Evolutionary conservation across 2,329 filamentous ascomycete genomes (phyloP).

Genomic region (Ceratocystis smalleyi): DNA sequence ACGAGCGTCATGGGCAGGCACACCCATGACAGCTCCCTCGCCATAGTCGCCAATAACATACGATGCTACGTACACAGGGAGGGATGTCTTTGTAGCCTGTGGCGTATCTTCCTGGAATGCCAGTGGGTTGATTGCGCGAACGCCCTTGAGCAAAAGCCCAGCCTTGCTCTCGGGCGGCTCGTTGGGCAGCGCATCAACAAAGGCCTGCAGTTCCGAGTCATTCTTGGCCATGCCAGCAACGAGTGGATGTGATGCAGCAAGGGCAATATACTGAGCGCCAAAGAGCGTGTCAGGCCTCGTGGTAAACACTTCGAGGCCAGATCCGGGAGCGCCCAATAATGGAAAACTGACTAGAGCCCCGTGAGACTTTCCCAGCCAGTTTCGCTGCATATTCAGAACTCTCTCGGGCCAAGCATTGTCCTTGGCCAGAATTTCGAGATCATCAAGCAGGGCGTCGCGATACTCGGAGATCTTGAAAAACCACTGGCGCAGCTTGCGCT

Average conservation of each 20-base stretch:
- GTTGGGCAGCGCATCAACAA: constrained; percentile 47
- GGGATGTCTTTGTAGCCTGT: constrained; percentile 35
- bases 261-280: constrained; percentile 69
- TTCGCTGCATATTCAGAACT: constrained; percentile 67
- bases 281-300: constrained; percentile 77
- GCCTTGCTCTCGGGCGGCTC: constrained; percentile 42
- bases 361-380: constrained; percentile 71
- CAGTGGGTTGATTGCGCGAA: constrained; percentile 52
- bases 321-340: constrained; percentile 30
- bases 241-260: constrained; percentile 58
- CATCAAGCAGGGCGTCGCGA: constrained; percentile 54
- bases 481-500: constrained; percentile 70
- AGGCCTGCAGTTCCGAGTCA: constrained; percentile 48
- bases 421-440: constrained; percentile 49
- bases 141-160: constrained; percentile 50
- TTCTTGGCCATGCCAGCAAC: constrained; percentile 44
- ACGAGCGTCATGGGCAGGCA: constrained; percentile 67
- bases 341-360: constrained; percentile 60
- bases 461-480: constrained; percentile 74
- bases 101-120: constrained; percentile 37
- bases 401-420: constrained; percentile 63
- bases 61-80: constrained; percentile 68
- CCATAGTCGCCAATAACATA: constrained; percentile 79
- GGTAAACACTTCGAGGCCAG: constrained; percentile 59
- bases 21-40: constrained; percentile 81